Conservation (phyloP, 2,329 filamentous ascomycete species). For the Trichophyton schoenleinii region DNA sequence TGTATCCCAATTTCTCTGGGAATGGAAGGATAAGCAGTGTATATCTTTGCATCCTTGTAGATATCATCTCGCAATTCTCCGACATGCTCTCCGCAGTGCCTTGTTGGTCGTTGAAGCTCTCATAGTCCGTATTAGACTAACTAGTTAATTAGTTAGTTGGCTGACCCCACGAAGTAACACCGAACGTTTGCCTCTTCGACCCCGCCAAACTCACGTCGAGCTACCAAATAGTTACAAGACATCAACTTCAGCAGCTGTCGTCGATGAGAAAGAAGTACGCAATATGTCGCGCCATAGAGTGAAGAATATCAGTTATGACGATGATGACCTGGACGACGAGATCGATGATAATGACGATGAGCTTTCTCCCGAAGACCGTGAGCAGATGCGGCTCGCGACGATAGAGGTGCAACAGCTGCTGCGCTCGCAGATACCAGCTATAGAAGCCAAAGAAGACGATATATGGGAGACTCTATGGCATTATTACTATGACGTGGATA, state of each 20-base stretch:
- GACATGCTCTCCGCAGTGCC: background rate
- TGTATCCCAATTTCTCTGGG: conserved; percentile 5
- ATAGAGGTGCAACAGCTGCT: conserved; percentile 53
- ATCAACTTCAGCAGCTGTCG: background rate
- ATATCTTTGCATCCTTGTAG: background rate
- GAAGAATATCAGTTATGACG: conserved; percentile 33
- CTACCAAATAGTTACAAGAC: background rate
- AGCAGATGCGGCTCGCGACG: conserved; percentile 53
- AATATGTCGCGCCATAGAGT: conserved; percentile 36
- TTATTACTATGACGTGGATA: conserved; percentile 87
- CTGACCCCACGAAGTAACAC: background rate
- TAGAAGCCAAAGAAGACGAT: conserved; percentile 53
- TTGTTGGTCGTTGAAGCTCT: background rate
- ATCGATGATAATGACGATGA: conserved; percentile 24
- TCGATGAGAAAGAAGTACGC: background rate
- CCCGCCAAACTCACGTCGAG: background rate
- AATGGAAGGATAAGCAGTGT: background rate
- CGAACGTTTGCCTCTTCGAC: background rate
- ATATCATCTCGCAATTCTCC: background rate
- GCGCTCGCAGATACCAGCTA: conserved; percentile 45
- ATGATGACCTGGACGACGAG: conserved; percentile 31
- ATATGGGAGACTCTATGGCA: conserved; percentile 89
- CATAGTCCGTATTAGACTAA: background rate
- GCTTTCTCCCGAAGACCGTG: conserved; percentile 34
- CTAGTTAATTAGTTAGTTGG: no score